Evolutionary conservation across 345 rosid species (phyloP), one percentile per base, ranked within the genome.

Genomic region (Mercurialis annua): DNA sequence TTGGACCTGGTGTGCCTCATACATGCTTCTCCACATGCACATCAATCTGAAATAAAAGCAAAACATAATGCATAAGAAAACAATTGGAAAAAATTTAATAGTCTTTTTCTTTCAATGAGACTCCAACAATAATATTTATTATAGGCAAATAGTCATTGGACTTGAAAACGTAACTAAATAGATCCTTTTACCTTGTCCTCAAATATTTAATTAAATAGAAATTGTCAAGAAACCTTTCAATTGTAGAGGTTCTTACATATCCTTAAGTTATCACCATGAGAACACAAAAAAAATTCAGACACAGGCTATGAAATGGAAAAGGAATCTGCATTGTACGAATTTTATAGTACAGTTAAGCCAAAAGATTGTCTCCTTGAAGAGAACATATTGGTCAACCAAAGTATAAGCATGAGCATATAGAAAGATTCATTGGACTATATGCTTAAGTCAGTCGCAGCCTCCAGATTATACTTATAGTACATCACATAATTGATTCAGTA

Each of bases 21-120:
- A 94, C 99, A 87, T 94, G 85, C 92, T 83, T 81, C 95, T 94
- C 99, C 99, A 94, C 99, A 94, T 94, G 77, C 90, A 80, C 96
- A 89, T 94, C 74, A 83, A 71, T 58, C 98, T 93, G 70, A 69
- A 79, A 62, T 27, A 9, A 24, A n/a, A 8, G 18, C 33, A 1
- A 14, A 24, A 66, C 26, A 17, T 18, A 6, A 50, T 20, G 12
- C 58, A 21, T 50, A 3, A 40, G 11, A 40, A 40, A 40, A 40
- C n/a, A 50, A 23, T 11, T 27, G 17, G 10, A 44, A 44, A 44
- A 47, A 47, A 47, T 8, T 7, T 47, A 4, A 3, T 34, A 34
- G 40, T 34, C 40, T 9, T 34, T 34, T n/a, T n/a, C n/a, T n/a
- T n/a, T n/a, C n/a, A n/a, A n/a, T n/a, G n/a, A n/a, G n/a, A n/a